phyloP scores from a whole-genome alignment of 1,284 basidiomycete genomes.

The Paramarasmius palmivorus region DNA sequence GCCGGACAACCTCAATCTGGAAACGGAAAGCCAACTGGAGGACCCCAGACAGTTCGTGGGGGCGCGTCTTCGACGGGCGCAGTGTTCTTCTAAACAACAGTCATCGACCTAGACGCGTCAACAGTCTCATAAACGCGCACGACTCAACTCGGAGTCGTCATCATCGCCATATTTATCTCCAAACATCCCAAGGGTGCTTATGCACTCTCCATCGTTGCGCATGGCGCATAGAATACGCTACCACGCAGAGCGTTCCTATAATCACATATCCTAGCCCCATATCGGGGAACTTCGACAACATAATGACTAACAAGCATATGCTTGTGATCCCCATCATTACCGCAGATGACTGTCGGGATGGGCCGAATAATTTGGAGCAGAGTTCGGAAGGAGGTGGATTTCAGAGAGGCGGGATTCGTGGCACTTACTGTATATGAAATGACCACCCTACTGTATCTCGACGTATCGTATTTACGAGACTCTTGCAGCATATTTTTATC shows the following conservation, averaged over 20 bases:
- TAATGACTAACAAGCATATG: too few relatives aligned
- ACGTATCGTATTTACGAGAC: too few relatives aligned
- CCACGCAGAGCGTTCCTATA: not conserved
- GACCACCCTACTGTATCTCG: too few relatives aligned
- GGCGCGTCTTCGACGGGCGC: slow-evolving; percentile 19
- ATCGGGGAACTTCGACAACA: too few relatives aligned
- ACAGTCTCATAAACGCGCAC: not conserved
- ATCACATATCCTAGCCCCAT: not conserved
- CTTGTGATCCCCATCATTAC: too few relatives aligned
- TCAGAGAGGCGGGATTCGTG: too few relatives aligned
- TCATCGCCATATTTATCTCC: too few relatives aligned
- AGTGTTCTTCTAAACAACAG: slow-evolving; percentile 43
- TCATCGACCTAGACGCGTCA: slow-evolving; percentile 1
- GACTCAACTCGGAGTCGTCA: slow-evolving; percentile 8
- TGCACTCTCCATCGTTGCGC: not conserved
- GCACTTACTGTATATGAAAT: too few relatives aligned
- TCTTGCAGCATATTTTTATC: too few relatives aligned
- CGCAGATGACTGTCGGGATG: too few relatives aligned
- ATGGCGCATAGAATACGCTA: not conserved
- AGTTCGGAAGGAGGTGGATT: too few relatives aligned
- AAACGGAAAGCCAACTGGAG: slow-evolving; percentile 7
- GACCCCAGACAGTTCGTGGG: slow-evolving; percentile 7
- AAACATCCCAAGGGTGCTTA: not conserved
- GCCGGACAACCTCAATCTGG: slow-evolving; percentile 12
- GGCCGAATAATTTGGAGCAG: too few relatives aligned